Evolutionary conservation across 352 stramenopile species (phyloP).

Genomic region (Globisporangium recalcitrans): DNA sequence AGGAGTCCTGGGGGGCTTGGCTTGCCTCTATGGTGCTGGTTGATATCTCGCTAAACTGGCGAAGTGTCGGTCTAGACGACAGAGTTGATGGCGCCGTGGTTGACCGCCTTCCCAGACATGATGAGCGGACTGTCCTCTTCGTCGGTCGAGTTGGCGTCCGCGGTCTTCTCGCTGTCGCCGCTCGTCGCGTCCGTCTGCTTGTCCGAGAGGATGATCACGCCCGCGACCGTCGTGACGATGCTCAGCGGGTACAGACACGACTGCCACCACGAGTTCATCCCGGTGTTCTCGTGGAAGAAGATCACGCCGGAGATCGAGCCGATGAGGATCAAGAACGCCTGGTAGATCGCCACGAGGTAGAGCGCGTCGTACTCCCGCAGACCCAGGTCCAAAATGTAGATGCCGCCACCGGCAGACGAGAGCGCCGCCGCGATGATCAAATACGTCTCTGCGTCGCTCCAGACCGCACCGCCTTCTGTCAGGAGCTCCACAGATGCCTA

Average conservation of each 20-base stretch:
- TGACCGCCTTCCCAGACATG: constrained; percentile 26
- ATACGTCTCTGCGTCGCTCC: constrained; percentile 64
- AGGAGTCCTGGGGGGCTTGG: neutral
- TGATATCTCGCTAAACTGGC: neutral
- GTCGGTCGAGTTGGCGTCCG: constrained; percentile 30
- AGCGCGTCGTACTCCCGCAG: constrained; percentile 84
- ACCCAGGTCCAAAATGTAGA: constrained; percentile 73
- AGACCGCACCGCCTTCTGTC: constrained; percentile 64
- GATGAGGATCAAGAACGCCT: constrained; percentile 82
- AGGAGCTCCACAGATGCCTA: constrained; percentile 80
- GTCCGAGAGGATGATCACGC: constrained; percentile 79
- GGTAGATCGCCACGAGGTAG: constrained; percentile 82
- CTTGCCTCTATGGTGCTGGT: constrained; percentile 9
- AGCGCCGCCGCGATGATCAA: constrained; percentile 62
- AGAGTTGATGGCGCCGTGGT: constrained; percentile 34
- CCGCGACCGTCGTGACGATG: constrained; percentile 73
- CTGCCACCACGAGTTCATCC: constrained; percentile 83
- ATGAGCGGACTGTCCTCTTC: constrained; percentile 48
- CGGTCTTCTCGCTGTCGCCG: constrained; percentile 29
- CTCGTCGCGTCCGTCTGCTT: constrained; percentile 57
- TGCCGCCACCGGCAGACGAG: constrained; percentile 62
- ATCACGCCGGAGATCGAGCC: constrained; percentile 81
- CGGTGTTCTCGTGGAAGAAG: constrained; percentile 84
- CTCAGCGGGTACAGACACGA: constrained; percentile 65
- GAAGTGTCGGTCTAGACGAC: constrained; percentile 11